Percentiles rank a stretch among this genome's conserved stretches.
These are phyloP conservation scores for Schoenoplectus tabernaemontani DNA, from an alignment of 202 grass and related monocot species.

Conservation along the genomic window DNA sequence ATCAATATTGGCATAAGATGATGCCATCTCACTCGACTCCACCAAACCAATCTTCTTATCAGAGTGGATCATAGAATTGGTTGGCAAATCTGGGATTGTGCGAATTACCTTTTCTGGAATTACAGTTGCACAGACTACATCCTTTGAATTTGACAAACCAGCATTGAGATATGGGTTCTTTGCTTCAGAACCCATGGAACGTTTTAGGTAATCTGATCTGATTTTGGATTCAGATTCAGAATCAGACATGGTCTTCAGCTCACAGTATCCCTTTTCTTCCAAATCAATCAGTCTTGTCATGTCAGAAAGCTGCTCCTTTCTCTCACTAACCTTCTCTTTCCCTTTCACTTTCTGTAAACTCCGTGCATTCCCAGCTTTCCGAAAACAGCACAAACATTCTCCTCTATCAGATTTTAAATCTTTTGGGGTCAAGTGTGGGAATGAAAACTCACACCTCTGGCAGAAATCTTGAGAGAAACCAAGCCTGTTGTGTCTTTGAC, in stretches of 20 bases:
- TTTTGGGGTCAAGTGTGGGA: not conserved
- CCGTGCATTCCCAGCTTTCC: constrained; percentile 18
- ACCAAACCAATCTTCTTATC: not conserved
- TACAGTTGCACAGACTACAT: not conserved
- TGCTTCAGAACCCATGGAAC: not conserved
- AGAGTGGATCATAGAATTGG: constrained; percentile 20
- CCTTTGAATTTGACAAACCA: not conserved
- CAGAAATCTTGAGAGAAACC: constrained; percentile 43
- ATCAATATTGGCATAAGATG: constrained; percentile 30
- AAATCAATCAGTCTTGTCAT: constrained; percentile 7
- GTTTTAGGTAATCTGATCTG: constrained; percentile 22
- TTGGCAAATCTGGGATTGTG: constrained; percentile 16
- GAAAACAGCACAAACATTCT: constrained; percentile 63
- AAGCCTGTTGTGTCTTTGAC: constrained; percentile 48
- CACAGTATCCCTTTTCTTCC: constrained; percentile 36
- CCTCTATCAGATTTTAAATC: not conserved
- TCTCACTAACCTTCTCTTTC: not conserved
- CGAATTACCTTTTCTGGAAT: not conserved
- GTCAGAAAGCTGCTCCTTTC: not conserved
- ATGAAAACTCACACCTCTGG: constrained; percentile 49
- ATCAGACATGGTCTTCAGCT: constrained; percentile 40
- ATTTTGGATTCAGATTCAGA: constrained; percentile 42
- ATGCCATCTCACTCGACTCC: constrained; percentile 14
- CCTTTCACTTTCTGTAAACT: constrained; percentile 4
- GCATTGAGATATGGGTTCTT: constrained; percentile 4